Evolutionary conservation across 495 filamentous ascomycete species (phyloP), one percentile per base, ranked within the genome.

Genomic region (Tetracladium setigerum): DNA sequence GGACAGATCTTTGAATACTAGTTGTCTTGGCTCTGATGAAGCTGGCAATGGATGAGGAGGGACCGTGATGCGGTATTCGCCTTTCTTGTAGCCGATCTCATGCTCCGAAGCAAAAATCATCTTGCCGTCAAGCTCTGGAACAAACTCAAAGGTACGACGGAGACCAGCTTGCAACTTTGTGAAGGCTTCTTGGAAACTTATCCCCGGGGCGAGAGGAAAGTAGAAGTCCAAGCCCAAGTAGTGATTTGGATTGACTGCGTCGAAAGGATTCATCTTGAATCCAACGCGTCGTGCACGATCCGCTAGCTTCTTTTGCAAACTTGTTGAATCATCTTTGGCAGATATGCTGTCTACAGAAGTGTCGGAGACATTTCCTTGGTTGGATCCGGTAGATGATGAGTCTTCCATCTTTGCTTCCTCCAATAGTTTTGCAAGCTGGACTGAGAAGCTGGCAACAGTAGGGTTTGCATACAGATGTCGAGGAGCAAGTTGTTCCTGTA

Each of bases 381-480:
- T 22, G 4, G 38, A 5, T 4, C 38, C 38, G 38, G 5, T 40
- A 4, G 5, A 14, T 14, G 19, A 27, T 22, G 17, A 11, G 19
- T 31, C 45, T 38, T 13, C 43, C 12, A 34, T 32, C 34, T 46
- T 39, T 30, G 37, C 30, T 22, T 42, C 45, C 18, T 47, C 34
- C 12, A 44, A 30, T 40, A 62, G 12, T 3, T 45, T 40, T 35
- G 46, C 49, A 41, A 63, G 33, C 18, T 38, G 24, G 16, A 50
- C 36, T 17, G 61, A 51, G 30, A 63, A 55, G 22, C 53, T 57
- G n/a, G 53, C 43, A 33, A 64, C 32, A 0, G 60, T 60, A 8
- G 57, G 57, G 35, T 51, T 62, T 16, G 61, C 57, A 38, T 64
- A 64, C 11, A 64, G 14, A 35, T 60, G 51, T 22, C 61, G 57